Percentiles rank a stretch among this genome's conserved stretches.
Conservation (phyloP, 495 filamentous ascomycete species). For the Penicillium diatomitis region DNA sequence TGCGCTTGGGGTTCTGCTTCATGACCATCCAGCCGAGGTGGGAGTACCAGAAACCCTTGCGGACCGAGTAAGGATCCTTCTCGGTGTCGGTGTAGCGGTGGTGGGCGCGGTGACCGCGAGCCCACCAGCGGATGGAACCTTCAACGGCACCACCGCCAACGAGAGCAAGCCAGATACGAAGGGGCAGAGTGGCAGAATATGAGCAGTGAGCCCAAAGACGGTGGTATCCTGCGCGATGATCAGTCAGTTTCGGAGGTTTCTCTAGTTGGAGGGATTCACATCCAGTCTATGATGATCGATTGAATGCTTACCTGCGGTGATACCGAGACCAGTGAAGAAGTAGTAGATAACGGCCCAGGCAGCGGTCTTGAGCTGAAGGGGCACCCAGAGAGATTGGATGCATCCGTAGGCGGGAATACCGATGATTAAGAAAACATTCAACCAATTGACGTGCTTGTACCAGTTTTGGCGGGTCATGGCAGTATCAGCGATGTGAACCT, state of each 20-base stretch:
- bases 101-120: constrained; percentile 90
- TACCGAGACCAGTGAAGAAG: constrained; percentile 82
- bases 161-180: constrained; percentile 87
- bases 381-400: constrained; percentile 73
- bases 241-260: neutral
- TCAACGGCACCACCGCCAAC: constrained; percentile 93
- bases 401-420: constrained; percentile 70
- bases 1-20: constrained; percentile 89
- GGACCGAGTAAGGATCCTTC: constrained; percentile 97
- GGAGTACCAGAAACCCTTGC: constrained; percentile 94
- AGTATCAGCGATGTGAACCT: constrained; percentile 48
- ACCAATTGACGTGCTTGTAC: constrained; percentile 96
- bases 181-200: constrained; percentile 79
- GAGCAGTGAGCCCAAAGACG: constrained; percentile 92
- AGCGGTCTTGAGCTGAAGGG: constrained; percentile 64
- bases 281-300: neutral
- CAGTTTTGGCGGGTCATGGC: constrained; percentile 81
- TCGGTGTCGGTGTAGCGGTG: constrained; percentile 99
- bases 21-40: constrained; percentile 93
- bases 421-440: constrained; percentile 82
- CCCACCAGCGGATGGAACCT: constrained; percentile 96
- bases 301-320: constrained; percentile 63
- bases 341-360: constrained; percentile 83
- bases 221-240: constrained; percentile 56
- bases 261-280: neutral